Conservation (phyloP, 352 stramenopile species). For the Phytophthora agathidicida region DNA sequence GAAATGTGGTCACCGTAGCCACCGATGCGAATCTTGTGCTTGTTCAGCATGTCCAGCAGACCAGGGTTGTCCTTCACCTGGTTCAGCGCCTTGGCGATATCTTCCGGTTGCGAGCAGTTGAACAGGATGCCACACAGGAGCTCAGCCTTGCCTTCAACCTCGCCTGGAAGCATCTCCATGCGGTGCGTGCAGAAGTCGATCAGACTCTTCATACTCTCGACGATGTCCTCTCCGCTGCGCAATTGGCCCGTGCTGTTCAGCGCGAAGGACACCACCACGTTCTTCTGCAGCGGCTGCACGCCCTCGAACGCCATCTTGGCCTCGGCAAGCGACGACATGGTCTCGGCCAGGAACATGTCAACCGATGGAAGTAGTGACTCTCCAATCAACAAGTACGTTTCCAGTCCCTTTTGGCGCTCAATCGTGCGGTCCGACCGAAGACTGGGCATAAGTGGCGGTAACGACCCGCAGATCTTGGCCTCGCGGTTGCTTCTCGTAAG, state of each 20-base stretch:
- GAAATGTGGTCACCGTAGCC: constrained; percentile 92
- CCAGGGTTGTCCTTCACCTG: constrained; percentile 43
- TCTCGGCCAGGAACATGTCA: constrained; percentile 89
- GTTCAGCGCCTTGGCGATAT: constrained; percentile 85
- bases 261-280: constrained; percentile 89
- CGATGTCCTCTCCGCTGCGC: constrained; percentile 78
- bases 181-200: constrained; percentile 43
- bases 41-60: constrained; percentile 35
- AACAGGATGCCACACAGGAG: constrained; percentile 85
- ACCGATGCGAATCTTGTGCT: constrained; percentile 58
- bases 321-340: constrained; percentile 91
- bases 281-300: constrained; percentile 61
- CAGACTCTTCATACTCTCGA: constrained; percentile 53
- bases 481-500: constrained; percentile 32
- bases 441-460: constrained; percentile 91
- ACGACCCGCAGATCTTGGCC: constrained; percentile 80
- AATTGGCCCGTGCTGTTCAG: constrained; percentile 73
- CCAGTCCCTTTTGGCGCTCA: constrained; percentile 64
- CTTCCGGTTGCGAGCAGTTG: constrained; percentile 93
- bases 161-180: constrained; percentile 18
- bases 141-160: constrained; percentile 23
- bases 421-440: constrained; percentile 90
- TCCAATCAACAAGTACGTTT: constrained; percentile 78
- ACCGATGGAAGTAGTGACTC: constrained; percentile 77
- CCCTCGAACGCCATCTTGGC: constrained; percentile 83